These are phyloP conservation scores for Phycomyces blakesleeanus DNA, from an alignment of 192 early-diverging fungal genomes.

Conservation along the genomic window DNA sequence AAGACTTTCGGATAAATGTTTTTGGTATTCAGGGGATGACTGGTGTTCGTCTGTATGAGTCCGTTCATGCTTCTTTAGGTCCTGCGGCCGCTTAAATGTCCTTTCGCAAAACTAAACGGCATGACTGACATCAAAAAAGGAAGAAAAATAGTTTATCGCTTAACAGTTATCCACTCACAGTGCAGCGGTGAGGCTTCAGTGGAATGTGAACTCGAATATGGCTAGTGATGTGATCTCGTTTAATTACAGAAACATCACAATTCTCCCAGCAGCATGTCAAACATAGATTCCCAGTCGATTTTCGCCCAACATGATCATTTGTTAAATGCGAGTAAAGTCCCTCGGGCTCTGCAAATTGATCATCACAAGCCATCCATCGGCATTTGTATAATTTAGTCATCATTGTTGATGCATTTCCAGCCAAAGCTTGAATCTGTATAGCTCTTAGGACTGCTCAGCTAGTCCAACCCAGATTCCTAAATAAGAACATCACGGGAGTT, in stretches of 20 bases:
- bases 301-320: slow-evolving; percentile 83
- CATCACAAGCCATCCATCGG: not conserved
- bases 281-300: slow-evolving; percentile 75
- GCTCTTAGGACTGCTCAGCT: no score
- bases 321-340: slow-evolving; percentile 40
- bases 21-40: not conserved
- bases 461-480: no score
- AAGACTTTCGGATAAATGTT: no score
- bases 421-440: no score
- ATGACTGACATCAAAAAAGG: no score
- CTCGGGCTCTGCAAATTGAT: slow-evolving; percentile 8
- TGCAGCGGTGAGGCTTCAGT: slow-evolving; percentile 10
- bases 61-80: slow-evolving; percentile 89
- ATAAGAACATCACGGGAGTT: no score
- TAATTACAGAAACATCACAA: slow-evolving; percentile 47
- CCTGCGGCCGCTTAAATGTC: slow-evolving; percentile 71
- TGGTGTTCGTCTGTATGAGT: slow-evolving; percentile 59
- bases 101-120: not conserved
- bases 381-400: not conserved
- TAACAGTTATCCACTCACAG: not conserved
- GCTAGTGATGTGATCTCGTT: slow-evolving; percentile 15
- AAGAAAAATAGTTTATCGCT: no score
- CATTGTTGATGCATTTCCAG: not conserved
- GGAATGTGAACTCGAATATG: slow-evolving; percentile 9
- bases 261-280: slow-evolving; percentile 81